Base-by-base conservation (phyloP, 2,329 filamentous ascomycete species). In the Rosellinia necatrix region DNA sequence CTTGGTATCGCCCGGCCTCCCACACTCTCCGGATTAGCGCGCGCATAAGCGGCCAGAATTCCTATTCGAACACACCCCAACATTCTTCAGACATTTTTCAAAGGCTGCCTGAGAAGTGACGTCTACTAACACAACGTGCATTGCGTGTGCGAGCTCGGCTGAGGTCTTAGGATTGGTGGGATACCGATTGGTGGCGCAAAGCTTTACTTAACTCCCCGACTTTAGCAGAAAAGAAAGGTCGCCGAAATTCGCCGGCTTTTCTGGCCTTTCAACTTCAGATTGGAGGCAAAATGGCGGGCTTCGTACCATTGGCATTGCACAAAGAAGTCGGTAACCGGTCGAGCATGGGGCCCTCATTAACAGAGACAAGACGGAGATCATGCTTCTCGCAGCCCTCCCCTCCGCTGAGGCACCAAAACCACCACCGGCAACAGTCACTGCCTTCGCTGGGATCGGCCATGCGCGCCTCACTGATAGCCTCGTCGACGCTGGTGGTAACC, bases 371-470 rank as follows among this genome's bases (percentile, higher is more conserved):
- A 24, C 58, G 60, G 41, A 60, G 53, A 48, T 60, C 59, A 9
- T 60, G 57, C 22, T 37, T 61, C 24, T 53, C 53, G 22, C 55
- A 44, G 13, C 27, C 48, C 25, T 38, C 47, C 15, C 13, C 54
- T 22, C 35, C 43, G 40, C 32, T 53, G 7, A 10, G 42, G 21
- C 42, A 53, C 12, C 50, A 60, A 19, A 29, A 53, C 15, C 67
- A 70, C 46, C 59, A 57, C 19, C 66, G 68, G 29, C 71, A 69
- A 52, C 65, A 65, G 9, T 72, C 70, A 22, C 54, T 68, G 21
- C 67, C 68, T 19, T 56, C 64, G 10, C 56, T 63, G 17, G 65
- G 48, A 49, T 52, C 60, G 48, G 59, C 52, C 43, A 69, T 48
- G 49, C 62, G 53, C 34, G 59, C 50, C 17, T 70, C 63, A 51